Conservation (phyloP, 208 protist genomes). For the Strigomonas galati region DNA sequence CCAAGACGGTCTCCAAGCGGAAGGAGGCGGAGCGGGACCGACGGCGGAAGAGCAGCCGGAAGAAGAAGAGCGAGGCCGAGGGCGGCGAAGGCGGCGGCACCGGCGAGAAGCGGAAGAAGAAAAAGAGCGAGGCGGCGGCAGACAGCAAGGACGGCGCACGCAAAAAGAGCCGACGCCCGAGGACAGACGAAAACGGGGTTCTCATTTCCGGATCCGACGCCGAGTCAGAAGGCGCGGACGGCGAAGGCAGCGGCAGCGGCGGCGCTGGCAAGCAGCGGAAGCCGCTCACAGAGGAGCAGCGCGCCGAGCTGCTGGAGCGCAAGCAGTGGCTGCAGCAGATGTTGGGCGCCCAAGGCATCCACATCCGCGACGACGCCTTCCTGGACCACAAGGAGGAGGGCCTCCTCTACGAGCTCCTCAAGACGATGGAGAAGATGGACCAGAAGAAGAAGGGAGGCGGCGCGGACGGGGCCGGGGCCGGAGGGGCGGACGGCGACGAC, state of each 20-base stretch:
- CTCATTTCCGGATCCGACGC: neutral
- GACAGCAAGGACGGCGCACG: conserved; percentile 1
- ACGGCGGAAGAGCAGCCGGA: neutral
- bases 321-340: conserved; percentile 26
- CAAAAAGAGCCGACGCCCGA: neutral
- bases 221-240: neutral
- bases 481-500: conserved; percentile 18
- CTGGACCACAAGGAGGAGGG: conserved; percentile 25
- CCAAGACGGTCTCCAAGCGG: neutral
- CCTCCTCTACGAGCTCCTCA: conserved; percentile 34
- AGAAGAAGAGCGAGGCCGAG: neutral
- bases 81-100: neutral
- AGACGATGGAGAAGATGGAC: conserved; percentile 18
- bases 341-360: conserved; percentile 32
- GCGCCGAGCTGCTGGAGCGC: conserved; percentile 20
- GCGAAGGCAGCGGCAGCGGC: neutral
- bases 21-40: neutral
- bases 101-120: neutral
- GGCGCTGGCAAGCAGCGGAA: conserved; percentile 16
- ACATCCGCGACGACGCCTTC: conserved; percentile 31
- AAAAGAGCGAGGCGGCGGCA: neutral
- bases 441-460: conserved; percentile 20
- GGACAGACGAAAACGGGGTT: neutral
- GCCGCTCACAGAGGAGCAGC: conserved; percentile 19
- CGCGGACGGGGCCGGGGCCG: neutral